A percentile compares a stretch with the other conserved stretches of the same genome.
phyloP scores from a whole-genome alignment of 2,329 filamentous ascomycete genomes.

The Xylaria sp. region DNA sequence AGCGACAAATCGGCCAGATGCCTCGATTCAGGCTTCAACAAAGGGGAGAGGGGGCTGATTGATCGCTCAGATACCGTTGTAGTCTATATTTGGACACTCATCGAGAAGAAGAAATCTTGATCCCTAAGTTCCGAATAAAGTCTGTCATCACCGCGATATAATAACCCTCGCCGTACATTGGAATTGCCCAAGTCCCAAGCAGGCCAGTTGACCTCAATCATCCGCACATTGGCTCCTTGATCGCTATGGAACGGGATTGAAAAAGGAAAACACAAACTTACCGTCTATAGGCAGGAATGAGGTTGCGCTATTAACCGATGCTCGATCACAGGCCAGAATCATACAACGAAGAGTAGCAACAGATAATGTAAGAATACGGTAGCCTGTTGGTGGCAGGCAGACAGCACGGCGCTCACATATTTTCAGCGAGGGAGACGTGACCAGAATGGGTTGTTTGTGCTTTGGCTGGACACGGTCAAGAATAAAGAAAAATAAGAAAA shows the following conservation, averaged over 20 bases:
- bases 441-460: not conserved
- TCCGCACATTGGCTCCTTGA: not conserved
- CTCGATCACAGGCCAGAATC: not conserved
- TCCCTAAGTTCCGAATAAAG: constrained; percentile 66
- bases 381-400: constrained; percentile 32
- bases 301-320: not conserved
- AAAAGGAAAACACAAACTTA: constrained; percentile 19
- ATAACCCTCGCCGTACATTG: not conserved
- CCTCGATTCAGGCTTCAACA: not conserved
- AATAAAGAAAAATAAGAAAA: constrained; percentile 2
- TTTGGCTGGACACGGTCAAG: not conserved
- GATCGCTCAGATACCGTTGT: constrained; percentile 95
- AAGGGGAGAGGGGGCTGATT: not conserved
- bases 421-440: constrained; percentile 21
- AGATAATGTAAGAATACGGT: not conserved
- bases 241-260: not conserved
- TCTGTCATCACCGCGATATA: constrained; percentile 70
- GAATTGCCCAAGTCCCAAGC: not conserved
- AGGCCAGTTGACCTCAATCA: not conserved
- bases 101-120: constrained; percentile 61
- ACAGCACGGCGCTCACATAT: constrained; percentile 33
- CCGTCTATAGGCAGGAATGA: constrained; percentile 30
- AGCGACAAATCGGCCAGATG: not conserved
- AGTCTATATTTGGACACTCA: constrained; percentile 82
- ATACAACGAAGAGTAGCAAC: not conserved